Conservation (phyloP, 768 basidiomycete genomes). For the Lentinula sp. region DNA sequence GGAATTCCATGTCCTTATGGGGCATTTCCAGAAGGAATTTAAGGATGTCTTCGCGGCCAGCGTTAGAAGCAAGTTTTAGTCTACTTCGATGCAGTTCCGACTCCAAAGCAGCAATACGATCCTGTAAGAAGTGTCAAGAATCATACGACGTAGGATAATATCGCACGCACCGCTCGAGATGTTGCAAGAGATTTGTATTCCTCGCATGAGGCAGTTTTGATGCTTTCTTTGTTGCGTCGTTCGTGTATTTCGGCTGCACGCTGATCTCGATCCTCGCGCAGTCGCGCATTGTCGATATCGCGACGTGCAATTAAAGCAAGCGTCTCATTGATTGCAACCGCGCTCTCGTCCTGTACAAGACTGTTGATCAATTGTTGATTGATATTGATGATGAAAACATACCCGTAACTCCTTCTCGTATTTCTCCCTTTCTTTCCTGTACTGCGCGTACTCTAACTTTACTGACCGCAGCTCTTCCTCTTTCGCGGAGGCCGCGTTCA, state of each 20-base stretch:
- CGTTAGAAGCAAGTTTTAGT: conserved; percentile 68
- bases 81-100: conserved; percentile 73
- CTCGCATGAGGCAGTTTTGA: conserved; percentile 51
- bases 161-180: conserved; percentile 41
- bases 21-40: conserved; percentile 58
- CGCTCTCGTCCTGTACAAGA: conserved; percentile 26
- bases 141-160: conserved; percentile 9
- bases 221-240: conserved; percentile 55
- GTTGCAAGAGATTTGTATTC: conserved; percentile 64
- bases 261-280: conserved; percentile 72
- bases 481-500: background rate
- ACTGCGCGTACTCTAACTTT: background rate
- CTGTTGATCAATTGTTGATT: conserved; percentile 9
- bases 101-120: conserved; percentile 63
- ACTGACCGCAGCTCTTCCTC: conserved; percentile 37
- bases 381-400: conserved; percentile 12
- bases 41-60: conserved; percentile 67
- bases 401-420: conserved; percentile 1
- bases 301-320: conserved; percentile 54
- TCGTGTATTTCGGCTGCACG: conserved; percentile 59
- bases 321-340: conserved; percentile 56
- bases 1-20: conserved; percentile 44
- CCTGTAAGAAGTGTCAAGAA: conserved; percentile 28
- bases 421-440: background rate
- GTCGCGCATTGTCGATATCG: conserved; percentile 58